A percentile compares a stretch with the other conserved stretches of the same genome.
Conservation (phyloP, 2,329 filamentous ascomycete genomes). For the Colletotrichum lupini region DNA sequence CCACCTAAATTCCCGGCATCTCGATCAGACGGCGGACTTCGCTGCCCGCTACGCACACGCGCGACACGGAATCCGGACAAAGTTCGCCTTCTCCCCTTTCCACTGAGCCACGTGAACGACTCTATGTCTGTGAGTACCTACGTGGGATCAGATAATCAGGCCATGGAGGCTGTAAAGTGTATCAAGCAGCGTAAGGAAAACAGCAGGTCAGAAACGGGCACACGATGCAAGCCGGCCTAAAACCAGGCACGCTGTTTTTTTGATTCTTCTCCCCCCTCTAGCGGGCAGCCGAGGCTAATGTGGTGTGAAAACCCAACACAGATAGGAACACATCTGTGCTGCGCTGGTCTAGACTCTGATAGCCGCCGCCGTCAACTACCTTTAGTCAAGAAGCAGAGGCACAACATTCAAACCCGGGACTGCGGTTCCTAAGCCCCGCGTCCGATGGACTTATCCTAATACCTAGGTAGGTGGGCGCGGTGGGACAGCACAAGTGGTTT, state of each 20-base stretch:
- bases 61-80: too few relatives aligned
- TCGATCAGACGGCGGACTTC: neutral
- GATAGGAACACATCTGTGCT: neutral
- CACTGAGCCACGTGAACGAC: too few relatives aligned
- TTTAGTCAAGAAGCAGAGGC: neutral
- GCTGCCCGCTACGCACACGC: neutral
- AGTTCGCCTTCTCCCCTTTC: too few relatives aligned
- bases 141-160: slow-evolving; percentile 23
- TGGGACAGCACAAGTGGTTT: too few relatives aligned
- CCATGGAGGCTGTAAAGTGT: slow-evolving; percentile 2
- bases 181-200: neutral
- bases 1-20: neutral
- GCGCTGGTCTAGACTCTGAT: neutral
- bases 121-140: slow-evolving; percentile 13
- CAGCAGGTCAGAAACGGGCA: neutral
- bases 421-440: neutral
- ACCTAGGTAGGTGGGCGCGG: too few relatives aligned
- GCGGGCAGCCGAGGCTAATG: slow-evolving; percentile 12
- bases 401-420: neutral
- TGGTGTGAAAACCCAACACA: neutral
- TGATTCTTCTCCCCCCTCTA: neutral
- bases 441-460: neutral
- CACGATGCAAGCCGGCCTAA: too few relatives aligned
- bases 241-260: too few relatives aligned
- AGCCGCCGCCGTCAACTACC: neutral